Percentiles rank a stretch among this genome's conserved stretches.
Conservation (phyloP, 805 yeast species). For the Kodamaea leandrae region DNA sequence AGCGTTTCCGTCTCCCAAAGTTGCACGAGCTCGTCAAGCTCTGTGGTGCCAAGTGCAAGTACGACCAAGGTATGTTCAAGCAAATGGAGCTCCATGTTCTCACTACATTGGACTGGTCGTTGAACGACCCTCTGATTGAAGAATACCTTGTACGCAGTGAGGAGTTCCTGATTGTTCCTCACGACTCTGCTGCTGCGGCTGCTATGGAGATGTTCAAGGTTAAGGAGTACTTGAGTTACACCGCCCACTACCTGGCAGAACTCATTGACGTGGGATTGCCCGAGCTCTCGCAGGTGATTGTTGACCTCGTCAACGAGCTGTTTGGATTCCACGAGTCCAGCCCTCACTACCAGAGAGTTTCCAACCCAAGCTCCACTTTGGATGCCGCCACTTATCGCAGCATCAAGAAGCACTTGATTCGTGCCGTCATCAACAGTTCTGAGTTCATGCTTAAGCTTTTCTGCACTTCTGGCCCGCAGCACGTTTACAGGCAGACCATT, state of each 20-base stretch:
- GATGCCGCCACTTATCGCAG: constrained; percentile 7
- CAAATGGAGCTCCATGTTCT: constrained; percentile 80
- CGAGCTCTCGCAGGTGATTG: constrained; percentile 29
- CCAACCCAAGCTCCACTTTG: not conserved
- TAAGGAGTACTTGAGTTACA: constrained; percentile 50
- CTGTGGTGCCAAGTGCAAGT: constrained; percentile 62
- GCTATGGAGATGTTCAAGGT: constrained; percentile 39
- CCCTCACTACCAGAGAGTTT: constrained; percentile 9
- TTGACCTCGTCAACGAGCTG: constrained; percentile 22
- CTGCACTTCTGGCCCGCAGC: constrained; percentile 30
- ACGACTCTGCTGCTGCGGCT: not conserved
- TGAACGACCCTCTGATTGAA: constrained; percentile 57
- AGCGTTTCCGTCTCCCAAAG: constrained; percentile 72
- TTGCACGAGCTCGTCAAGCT: constrained; percentile 66
- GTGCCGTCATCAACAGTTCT: constrained; percentile 26
- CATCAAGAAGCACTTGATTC: constrained; percentile 27
- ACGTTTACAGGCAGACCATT: constrained; percentile 16
- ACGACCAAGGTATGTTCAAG: constrained; percentile 43
- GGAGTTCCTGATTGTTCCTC: constrained; percentile 24
- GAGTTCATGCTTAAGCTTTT: constrained; percentile 28
- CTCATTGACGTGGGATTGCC: constrained; percentile 35
- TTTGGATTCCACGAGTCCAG: constrained; percentile 12
- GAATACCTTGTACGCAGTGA: constrained; percentile 33
- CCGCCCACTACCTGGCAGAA: constrained; percentile 46
- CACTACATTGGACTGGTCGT: constrained; percentile 68